Percentiles rank a stretch among this genome's conserved stretches.
Evolutionary conservation across 257 asterid species (phyloP).

Genomic region (Gynochthodes officinalis): DNA sequence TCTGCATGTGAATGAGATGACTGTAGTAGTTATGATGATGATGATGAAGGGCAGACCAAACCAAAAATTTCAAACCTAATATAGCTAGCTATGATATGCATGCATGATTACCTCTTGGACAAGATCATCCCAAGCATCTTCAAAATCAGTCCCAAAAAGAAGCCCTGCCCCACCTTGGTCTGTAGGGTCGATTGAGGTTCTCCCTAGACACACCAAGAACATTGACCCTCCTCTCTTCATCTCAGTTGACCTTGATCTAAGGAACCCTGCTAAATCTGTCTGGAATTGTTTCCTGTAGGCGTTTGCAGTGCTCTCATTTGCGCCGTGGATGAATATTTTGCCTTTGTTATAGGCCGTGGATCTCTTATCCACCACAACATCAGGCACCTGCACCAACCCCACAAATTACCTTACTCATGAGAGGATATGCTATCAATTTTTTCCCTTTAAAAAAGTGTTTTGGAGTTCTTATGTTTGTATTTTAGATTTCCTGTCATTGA

Average conservation of each 20-base stretch:
- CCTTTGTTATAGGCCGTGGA: slow-evolving; percentile 82
- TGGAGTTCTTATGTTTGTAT: too few species aligned
- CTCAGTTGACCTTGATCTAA: slow-evolving; percentile 65
- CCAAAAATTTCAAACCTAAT: too few species aligned
- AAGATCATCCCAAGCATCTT: slow-evolving; percentile 99
- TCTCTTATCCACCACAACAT: slow-evolving; percentile 64
- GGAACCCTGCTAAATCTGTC: slow-evolving; percentile 60
- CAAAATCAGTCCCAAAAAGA: slow-evolving; percentile 89
- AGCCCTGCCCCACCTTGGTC: slow-evolving; percentile 97
- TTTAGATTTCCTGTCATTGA: too few species aligned
- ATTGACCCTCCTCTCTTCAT: slow-evolving; percentile 86
- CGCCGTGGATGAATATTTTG: slow-evolving; percentile 84
- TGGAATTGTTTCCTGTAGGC: slow-evolving; percentile 89
- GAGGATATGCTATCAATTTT: too few species aligned
- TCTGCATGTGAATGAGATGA: too few species aligned
- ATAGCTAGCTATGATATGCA: too few species aligned
- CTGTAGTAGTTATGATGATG: background rate
- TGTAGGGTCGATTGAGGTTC: slow-evolving; percentile 72
- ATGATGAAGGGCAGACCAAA: too few species aligned
- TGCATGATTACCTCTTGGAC: slow-evolving; percentile 70
- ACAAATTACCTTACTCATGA: background rate
- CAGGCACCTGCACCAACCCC: slow-evolving; percentile 58
- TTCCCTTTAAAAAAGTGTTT: too few species aligned
- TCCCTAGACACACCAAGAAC: slow-evolving; percentile 88
- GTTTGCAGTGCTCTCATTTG: slow-evolving; percentile 56